phyloP scores from a whole-genome alignment of 352 stramenopile species.

The Phytophthora vignae region DNA sequence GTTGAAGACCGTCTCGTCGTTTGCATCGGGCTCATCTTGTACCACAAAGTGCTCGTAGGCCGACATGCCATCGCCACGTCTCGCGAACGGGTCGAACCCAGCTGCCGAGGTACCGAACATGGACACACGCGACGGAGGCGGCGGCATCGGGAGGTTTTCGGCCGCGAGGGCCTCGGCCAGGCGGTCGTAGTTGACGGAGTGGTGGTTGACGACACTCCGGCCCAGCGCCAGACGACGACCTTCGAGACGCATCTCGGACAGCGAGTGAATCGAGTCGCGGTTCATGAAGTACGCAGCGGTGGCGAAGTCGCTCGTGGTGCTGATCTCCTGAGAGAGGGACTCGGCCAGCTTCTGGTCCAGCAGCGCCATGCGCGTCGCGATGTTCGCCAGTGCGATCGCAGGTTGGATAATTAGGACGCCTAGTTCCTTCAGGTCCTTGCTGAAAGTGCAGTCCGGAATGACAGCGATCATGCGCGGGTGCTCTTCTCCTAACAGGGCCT shows the following conservation, averaged over 20 bases:
- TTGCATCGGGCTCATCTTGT: constrained; percentile 7
- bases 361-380: constrained; percentile 71
- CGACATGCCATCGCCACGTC: constrained; percentile 46
- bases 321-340: constrained; percentile 55
- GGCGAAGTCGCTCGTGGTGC: constrained; percentile 51
- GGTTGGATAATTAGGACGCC: constrained; percentile 71
- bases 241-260: constrained; percentile 54
- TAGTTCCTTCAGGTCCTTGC: constrained; percentile 51
- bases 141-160: constrained; percentile 56
- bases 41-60: constrained; percentile 62
- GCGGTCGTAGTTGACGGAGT: constrained; percentile 67
- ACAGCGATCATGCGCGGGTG: constrained; percentile 71
- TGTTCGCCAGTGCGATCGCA: constrained; percentile 72
- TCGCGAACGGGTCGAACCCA: constrained; percentile 60
- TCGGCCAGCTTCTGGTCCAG: constrained; percentile 53
- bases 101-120: constrained; percentile 71
- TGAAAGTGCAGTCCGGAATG: constrained; percentile 47
- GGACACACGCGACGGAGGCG: constrained; percentile 65
- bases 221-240: constrained; percentile 50
- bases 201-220: constrained; percentile 69
- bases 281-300: constrained; percentile 69
- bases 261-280: constrained; percentile 39
- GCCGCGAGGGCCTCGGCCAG: constrained; percentile 46
- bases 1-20: constrained; percentile 55
- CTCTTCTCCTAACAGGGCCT: constrained; percentile 43